Conservation (phyloP, 495 filamentous ascomycete species). For the Penicillium cataractarum region DNA sequence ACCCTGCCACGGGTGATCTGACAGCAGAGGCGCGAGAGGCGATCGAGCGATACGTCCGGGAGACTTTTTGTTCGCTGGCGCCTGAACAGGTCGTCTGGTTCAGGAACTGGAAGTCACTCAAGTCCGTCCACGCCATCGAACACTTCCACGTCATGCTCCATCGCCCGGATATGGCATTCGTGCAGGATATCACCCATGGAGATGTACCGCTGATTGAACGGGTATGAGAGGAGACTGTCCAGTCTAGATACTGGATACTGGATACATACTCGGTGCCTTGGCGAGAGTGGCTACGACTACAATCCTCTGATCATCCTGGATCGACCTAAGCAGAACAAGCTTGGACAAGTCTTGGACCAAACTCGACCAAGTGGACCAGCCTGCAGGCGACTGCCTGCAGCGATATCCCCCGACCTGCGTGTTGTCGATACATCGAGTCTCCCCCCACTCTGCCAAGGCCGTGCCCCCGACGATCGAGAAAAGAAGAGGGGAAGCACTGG, state of each 20-base stretch:
- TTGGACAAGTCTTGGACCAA: slow-evolving; percentile 13
- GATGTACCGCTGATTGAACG: slow-evolving; percentile 63
- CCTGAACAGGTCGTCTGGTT: slow-evolving; percentile 75
- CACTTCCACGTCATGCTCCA: slow-evolving; percentile 93
- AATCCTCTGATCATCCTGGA: no score
- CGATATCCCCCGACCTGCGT: slow-evolving; percentile 4
- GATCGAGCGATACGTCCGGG: slow-evolving; percentile 70
- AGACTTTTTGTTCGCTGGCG: slow-evolving; percentile 59
- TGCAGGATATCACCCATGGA: slow-evolving; percentile 71
- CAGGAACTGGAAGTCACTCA: slow-evolving; percentile 83
- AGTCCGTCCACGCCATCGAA: slow-evolving; percentile 84
- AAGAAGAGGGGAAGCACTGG: neutral
- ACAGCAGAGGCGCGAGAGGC: slow-evolving; percentile 61
- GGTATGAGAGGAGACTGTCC: slow-evolving; percentile 17
- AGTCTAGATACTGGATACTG: neutral
- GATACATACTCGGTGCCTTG: neutral
- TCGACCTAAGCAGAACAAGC: neutral
- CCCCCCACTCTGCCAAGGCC: slow-evolving; percentile 28
- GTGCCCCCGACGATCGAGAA: slow-evolving; percentile 30
- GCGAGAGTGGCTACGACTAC: neutral
- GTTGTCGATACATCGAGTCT: slow-evolving; percentile 5
- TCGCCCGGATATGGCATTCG: slow-evolving; percentile 68
- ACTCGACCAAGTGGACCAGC: neutral
- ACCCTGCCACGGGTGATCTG: slow-evolving; percentile 65
- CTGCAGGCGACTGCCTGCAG: slow-evolving; percentile 11